Evolutionary conservation across 345 rosid species (phyloP).

Genomic region (Syzygium aromaticum): DNA sequence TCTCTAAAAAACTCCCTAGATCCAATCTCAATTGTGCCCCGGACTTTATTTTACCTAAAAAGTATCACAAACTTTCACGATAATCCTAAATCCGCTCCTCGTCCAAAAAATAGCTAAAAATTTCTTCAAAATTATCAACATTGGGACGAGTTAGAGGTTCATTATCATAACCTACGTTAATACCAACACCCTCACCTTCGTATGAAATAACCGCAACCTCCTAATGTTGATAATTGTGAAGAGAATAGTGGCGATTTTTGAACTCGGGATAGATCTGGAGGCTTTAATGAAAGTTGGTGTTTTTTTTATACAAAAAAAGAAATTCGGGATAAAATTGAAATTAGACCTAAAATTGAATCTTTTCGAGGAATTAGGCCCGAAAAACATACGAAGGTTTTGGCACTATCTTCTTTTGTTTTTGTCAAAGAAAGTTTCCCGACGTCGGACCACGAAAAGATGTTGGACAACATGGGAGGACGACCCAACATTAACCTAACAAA

Average conservation of each 20-base stretch:
- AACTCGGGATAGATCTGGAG: neutral
- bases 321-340: too few species aligned
- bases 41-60: too few species aligned
- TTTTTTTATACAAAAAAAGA: neutral
- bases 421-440: neutral
- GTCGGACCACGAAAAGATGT: neutral
- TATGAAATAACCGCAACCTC: too few species aligned
- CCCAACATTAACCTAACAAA: neutral
- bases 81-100: too few species aligned
- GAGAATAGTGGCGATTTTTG: neutral
- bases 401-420: neutral
- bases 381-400: neutral
- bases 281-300: neutral
- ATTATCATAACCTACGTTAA: too few species aligned
- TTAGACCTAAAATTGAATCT: neutral
- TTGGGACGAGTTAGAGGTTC: too few species aligned
- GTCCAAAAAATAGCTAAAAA: too few species aligned
- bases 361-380: neutral
- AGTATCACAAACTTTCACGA: too few species aligned
- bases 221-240: neutral
- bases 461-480: neutral
- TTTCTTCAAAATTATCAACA: too few species aligned
- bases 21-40: too few species aligned
- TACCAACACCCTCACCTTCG: too few species aligned
- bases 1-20: too few species aligned